Percentiles rank a stretch among this genome's conserved stretches.
Evolutionary conservation across 2,329 filamentous ascomycete species (phyloP).

Genomic region (Colletotrichum sp.): DNA sequence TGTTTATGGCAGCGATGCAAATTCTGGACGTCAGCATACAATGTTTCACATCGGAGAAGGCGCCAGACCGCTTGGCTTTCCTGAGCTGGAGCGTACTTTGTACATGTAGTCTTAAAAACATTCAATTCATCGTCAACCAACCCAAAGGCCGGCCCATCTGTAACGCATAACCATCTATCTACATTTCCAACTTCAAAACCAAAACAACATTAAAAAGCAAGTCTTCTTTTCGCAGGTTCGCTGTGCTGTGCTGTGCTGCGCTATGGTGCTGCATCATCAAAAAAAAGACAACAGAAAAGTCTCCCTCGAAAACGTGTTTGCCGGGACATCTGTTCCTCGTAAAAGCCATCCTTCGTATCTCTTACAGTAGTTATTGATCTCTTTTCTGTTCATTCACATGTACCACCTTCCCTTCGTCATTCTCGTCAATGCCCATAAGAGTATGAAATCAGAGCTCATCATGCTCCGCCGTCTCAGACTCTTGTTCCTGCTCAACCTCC

Average conservation of each 20-base stretch:
- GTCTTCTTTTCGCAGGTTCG: not conserved
- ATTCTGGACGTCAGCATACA: no score
- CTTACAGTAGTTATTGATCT: not conserved
- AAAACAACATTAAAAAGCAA: not conserved
- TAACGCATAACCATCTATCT: not conserved
- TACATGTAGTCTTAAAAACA: not conserved
- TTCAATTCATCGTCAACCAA: not conserved
- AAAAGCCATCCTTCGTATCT: not conserved
- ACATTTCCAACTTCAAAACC: not conserved
- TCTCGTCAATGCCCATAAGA: not conserved
- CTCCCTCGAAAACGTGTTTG: not conserved
- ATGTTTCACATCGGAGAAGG: no score
- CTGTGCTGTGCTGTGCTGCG: not conserved
- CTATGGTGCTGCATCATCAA: not conserved
- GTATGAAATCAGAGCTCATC: not conserved
- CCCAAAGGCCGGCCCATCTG: not conserved
- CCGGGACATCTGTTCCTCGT: not conserved
- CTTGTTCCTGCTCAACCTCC: not conserved
- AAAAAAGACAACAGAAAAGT: not conserved
- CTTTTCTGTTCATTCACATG: not conserved
- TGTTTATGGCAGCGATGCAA: no score
- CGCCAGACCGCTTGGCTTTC: no score
- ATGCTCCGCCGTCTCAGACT: not conserved
- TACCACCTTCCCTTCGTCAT: not conserved
- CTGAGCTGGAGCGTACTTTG: no score